Conservation (phyloP, 1,284 basidiomycete species). For the Irpex sp. region DNA sequence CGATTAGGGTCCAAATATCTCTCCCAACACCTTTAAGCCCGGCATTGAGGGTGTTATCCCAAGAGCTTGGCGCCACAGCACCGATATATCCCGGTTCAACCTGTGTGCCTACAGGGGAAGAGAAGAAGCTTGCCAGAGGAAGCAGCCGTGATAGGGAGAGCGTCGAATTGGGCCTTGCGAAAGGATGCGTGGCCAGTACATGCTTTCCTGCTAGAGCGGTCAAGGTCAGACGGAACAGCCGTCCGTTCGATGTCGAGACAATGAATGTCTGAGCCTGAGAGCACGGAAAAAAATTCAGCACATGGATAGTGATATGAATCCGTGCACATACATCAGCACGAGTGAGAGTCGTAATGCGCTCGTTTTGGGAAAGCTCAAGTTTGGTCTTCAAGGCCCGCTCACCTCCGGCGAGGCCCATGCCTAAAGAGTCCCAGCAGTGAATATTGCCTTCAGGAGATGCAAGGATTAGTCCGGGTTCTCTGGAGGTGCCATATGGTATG, state of each 20-base stretch:
- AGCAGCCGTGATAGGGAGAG: conserved; percentile 52
- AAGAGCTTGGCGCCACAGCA: conserved; percentile 49
- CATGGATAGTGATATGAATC: conserved; percentile 1
- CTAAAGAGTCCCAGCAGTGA: conserved; percentile 79
- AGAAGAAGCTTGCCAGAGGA: conserved; percentile 44
- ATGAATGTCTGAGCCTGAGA: conserved; percentile 64
- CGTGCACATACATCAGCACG: conserved; percentile 53
- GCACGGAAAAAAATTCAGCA: neutral
- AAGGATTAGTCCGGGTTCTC: conserved; percentile 77
- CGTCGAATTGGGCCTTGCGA: conserved; percentile 52
- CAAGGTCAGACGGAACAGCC: conserved; percentile 60
- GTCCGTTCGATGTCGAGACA: conserved; percentile 62
- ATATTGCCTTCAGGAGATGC: conserved; percentile 60
- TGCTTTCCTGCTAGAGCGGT: conserved; percentile 67
- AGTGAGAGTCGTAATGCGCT: conserved; percentile 61
- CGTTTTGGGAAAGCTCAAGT: conserved; percentile 48
- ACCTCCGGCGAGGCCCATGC: conserved; percentile 78
- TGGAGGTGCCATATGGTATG: conserved; percentile 61
- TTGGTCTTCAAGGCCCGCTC: conserved; percentile 54
- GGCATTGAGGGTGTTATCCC: conserved; percentile 31
- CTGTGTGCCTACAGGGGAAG: conserved; percentile 18
- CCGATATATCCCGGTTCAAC: conserved; percentile 54
- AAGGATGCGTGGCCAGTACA: conserved; percentile 50
- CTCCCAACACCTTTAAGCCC: neutral
- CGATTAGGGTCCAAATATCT: conserved; percentile 63